A percentile compares a stretch with the other conserved stretches of the same genome.
These are phyloP conservation scores for Anisodus tanguticus DNA, from an alignment of 257 asterid species.

Conservation along the genomic window DNA sequence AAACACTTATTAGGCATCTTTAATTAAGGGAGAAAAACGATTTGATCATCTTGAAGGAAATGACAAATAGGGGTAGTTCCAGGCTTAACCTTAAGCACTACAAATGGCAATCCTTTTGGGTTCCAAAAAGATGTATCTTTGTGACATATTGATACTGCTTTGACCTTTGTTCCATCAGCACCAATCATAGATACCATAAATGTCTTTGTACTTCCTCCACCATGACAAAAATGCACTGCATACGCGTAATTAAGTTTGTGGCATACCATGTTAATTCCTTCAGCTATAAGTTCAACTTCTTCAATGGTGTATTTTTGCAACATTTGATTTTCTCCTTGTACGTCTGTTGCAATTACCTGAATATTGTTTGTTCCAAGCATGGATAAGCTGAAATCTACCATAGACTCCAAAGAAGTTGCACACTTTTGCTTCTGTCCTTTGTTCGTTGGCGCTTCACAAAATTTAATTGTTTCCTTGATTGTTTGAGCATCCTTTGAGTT, in stretches of 20 bases:
- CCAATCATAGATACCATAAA: slow-evolving; percentile 24
- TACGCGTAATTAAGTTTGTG: slow-evolving; percentile 30
- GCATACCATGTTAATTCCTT: not conserved
- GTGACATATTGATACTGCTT: slow-evolving; percentile 30
- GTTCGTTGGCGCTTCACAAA: not conserved
- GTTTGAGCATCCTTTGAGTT: slow-evolving; percentile 18
- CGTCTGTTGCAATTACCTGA: slow-evolving; percentile 21
- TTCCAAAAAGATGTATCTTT: slow-evolving; percentile 29
- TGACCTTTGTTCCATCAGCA: slow-evolving; percentile 19
- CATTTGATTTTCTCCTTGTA: not conserved
- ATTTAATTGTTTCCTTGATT: slow-evolving; percentile 8
- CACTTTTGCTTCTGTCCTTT: slow-evolving; percentile 14
- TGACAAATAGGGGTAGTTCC: slow-evolving; percentile 26
- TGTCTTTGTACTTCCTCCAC: not conserved
- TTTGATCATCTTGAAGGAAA: slow-evolving; percentile 30
- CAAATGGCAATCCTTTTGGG: slow-evolving; percentile 29
- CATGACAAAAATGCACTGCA: slow-evolving; percentile 31
- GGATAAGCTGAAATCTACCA: slow-evolving; percentile 16
- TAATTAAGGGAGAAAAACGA: not conserved
- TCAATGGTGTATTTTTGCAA: slow-evolving; percentile 14
- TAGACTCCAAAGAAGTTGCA: slow-evolving; percentile 30
- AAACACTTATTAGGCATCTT: not conserved
- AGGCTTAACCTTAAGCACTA: slow-evolving; percentile 28
- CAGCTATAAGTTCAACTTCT: not conserved
- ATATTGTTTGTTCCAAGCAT: slow-evolving; percentile 28